Evolutionary conservation across 2,329 filamentous ascomycete species (phyloP).

Genomic region (Pseudopithomyces maydicus): DNA sequence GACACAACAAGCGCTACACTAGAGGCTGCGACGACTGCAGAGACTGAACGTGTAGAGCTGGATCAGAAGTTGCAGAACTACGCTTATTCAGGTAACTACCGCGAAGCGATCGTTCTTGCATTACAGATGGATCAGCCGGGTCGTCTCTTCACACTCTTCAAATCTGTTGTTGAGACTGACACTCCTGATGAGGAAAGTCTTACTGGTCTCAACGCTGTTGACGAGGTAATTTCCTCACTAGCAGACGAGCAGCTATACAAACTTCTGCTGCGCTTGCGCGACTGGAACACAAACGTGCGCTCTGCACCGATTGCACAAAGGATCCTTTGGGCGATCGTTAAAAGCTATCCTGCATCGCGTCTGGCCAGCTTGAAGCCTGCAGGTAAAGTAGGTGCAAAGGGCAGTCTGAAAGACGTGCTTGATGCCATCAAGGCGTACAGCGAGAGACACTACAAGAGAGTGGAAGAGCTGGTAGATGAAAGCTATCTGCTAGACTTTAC

Average conservation of each 20-base stretch:
- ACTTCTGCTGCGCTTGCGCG: conserved; percentile 79
- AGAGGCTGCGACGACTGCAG: conserved; percentile 72
- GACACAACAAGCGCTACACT: conserved; percentile 86
- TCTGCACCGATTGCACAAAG: conserved; percentile 85
- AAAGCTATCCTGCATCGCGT: conserved; percentile 77
- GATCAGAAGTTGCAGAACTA: conserved; percentile 95
- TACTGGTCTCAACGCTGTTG: conserved; percentile 70
- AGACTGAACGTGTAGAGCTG: conserved; percentile 83
- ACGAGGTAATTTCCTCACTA: conserved; percentile 79
- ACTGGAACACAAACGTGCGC: conserved; percentile 97
- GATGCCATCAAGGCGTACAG: conserved; percentile 90
- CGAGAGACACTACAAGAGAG: conserved; percentile 86
- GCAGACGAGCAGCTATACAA: conserved; percentile 85
- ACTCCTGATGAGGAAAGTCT: conserved; percentile 67
- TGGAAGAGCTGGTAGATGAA: conserved; percentile 91
- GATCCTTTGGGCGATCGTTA: conserved; percentile 78
- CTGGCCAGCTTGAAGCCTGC: conserved; percentile 68
- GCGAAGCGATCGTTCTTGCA: conserved; percentile 89
- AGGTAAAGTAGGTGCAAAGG: conserved; percentile 41
- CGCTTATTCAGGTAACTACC: conserved; percentile 84
- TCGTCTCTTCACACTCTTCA: conserved; percentile 82
- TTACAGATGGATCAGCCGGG: conserved; percentile 94
- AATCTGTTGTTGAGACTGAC: conserved; percentile 70
- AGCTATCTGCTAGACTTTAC: conserved; percentile 95
- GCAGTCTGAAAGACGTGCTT: conserved; percentile 75